Base-by-base conservation (phyloP, 1,139 yeast genomes). In the Ogataea hybrid region DNA sequence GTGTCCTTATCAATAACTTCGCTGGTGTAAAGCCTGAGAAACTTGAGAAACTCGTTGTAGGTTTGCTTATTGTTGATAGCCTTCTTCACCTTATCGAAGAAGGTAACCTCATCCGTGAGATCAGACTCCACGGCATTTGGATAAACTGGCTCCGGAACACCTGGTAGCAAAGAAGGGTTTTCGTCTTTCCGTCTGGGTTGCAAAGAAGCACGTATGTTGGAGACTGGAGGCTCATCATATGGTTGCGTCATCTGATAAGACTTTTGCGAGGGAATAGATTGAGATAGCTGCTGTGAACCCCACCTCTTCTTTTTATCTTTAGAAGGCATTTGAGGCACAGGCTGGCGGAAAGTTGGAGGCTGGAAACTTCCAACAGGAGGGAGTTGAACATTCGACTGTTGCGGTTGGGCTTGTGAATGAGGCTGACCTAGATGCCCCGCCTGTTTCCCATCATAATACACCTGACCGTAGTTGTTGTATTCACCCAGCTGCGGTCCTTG, bases 311-410 rank as follows among this genome's bases (percentile, higher is more conserved):
- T 51, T 37, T 47, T 53, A 37, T 49, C 54, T 35, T 45, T 52
- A 3, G 39, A 41, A 16, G 48, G 48, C 6, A 34, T 30, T 16
- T 49, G 42, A n/a, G 45, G 18, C 7, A 34, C 48, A 2, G 68
- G 69, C 30, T 67, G 57, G 7, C 66, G 62, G 29, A 71, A 68
- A 15, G 77, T 58, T 16, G 89, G 90, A 9, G 96, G 95, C 27
- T 94, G 95, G 63, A 92, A 92, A 59, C 83, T 90, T 6, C 98
- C 98, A 29, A 92, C 90, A 6, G 98, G 97, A 14, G 98, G 98
- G 47, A 92, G 71, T 53, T 87, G 90, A 18, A 53, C 58, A 30
- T 40, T 34, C n/a, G 41, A 31, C 35, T 41, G 54, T 29, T 36
- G 49, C 7, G 42, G 28, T 14, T 28, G 51, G 5, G 41, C 36